These are phyloP conservation scores for Chrysanthemum makinoi DNA, from an alignment of 129 eudicot genomes.

Conservation along the genomic window DNA sequence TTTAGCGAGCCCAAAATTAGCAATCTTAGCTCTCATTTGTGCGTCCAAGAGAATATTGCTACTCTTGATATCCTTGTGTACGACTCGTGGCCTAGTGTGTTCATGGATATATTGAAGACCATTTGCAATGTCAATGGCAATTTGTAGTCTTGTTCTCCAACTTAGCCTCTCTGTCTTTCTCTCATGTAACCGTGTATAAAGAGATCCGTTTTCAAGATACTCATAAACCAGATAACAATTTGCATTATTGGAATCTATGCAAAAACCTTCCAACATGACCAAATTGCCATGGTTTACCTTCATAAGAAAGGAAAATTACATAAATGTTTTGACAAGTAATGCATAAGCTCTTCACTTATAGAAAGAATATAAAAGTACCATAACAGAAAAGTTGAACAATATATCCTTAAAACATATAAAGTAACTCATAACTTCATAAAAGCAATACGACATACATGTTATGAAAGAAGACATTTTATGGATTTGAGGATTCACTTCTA, in stretches of 20 bases:
- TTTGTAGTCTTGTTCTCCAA: slow-evolving; percentile 73
- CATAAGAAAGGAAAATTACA: slow-evolving; percentile 7
- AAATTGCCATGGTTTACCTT: slow-evolving; percentile 96
- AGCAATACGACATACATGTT: too few species aligned
- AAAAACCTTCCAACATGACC: slow-evolving; percentile 92
- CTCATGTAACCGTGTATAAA: slow-evolving; percentile 60
- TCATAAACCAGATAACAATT: slow-evolving; percentile 86
- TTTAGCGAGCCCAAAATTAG: slow-evolving; percentile 91
- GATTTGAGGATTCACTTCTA: too few species aligned
- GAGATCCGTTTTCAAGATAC: slow-evolving; percentile 84
- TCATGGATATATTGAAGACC: slow-evolving; percentile 94
- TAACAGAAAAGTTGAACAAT: too few species aligned
- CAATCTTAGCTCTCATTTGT: slow-evolving; percentile 87
- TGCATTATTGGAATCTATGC: slow-evolving; percentile 73
- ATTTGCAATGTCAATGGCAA: slow-evolving; percentile 80
- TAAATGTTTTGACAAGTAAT: not conserved
- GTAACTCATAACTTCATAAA: too few species aligned
- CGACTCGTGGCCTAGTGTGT: slow-evolving; percentile 87
- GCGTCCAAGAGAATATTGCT: slow-evolving; percentile 85
- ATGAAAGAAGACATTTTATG: too few species aligned
- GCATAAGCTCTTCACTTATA: too few species aligned
- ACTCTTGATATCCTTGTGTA: slow-evolving; percentile 90
- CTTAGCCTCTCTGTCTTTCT: slow-evolving; percentile 35
- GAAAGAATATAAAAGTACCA: too few species aligned
- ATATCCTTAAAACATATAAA: too few species aligned